phyloP scores from a whole-genome alignment of 1,139 yeast species.

The Sugiyamaella pinicola region DNA sequence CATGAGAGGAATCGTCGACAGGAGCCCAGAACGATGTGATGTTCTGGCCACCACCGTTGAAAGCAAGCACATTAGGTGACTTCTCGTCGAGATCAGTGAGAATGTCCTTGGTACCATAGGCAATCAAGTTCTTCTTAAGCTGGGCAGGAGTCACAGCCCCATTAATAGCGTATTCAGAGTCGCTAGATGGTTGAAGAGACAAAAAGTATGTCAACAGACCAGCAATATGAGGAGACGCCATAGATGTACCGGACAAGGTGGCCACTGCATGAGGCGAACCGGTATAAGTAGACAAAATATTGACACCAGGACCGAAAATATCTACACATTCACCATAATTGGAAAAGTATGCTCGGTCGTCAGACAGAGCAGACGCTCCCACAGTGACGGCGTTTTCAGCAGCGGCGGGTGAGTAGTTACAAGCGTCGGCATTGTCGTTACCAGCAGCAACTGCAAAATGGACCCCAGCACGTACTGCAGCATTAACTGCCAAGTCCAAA shows the following conservation, averaged over 20 bases:
- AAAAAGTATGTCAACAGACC: slow-evolving; percentile 84
- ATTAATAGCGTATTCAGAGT: slow-evolving; percentile 67
- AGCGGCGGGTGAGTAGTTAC: slow-evolving; percentile 63
- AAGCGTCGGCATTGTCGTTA: slow-evolving; percentile 64
- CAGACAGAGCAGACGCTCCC: slow-evolving; percentile 56
- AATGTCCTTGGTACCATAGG: slow-evolving; percentile 71
- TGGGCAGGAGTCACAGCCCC: slow-evolving; percentile 74
- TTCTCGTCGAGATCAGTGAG: slow-evolving; percentile 74
- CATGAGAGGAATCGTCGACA: slow-evolving; percentile 13
- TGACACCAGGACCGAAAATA: slow-evolving; percentile 63
- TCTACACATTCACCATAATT: slow-evolving; percentile 70
- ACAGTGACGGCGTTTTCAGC: slow-evolving; percentile 63
- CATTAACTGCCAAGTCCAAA: slow-evolving; percentile 57
- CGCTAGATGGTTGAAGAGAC: slow-evolving; percentile 85
- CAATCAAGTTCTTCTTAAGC: slow-evolving; percentile 83
- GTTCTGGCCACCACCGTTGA: slow-evolving; percentile 90
- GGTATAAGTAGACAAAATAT: slow-evolving; percentile 62
- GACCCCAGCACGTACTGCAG: slow-evolving; percentile 59
- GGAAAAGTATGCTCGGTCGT: slow-evolving; percentile 59
- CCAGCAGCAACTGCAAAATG: slow-evolving; percentile 72
- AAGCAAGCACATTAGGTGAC: slow-evolving; percentile 87
- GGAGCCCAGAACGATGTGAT: slow-evolving; percentile 67
- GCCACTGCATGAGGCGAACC: slow-evolving; percentile 85
- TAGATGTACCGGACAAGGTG: slow-evolving; percentile 93
- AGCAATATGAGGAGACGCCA: slow-evolving; percentile 98